Evolutionary conservation across 768 basidiomycete genomes (phyloP), one percentile per base, ranked within the genome.

Genomic region (Gyrodon lividus): DNA sequence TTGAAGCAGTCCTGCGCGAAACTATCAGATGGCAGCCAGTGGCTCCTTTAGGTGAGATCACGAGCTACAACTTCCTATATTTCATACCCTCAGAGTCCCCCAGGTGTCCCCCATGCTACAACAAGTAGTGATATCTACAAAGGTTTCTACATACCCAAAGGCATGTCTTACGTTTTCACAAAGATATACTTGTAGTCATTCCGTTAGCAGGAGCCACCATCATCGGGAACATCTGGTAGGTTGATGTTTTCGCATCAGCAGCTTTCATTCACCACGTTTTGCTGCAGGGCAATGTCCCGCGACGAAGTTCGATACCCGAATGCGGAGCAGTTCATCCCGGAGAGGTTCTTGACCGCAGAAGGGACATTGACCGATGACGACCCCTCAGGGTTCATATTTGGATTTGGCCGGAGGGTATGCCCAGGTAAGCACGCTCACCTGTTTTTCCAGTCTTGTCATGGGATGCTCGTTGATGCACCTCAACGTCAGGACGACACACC

Each of bases 71-170:
- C 31, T 13, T 31, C 13, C 31, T 9, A 14, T 12, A 12, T 14
- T 31, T 31, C 13, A 14, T 31, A 12, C 31, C 31, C 31, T 31
- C 10, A 31, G 5, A 31, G 12, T 12, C 31, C 6, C 13, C 31
- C 31, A 31, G 24, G 10, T 9, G 12, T 51, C 31, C 52, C 58
- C 2, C 58, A 58, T 43, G 48, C 56, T 14, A 39, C 52, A 17
- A 42, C 39, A 12, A 39, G 17, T 30, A 51, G 40, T 9, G 58
- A 59, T 33, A n/a, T 50, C 16, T 59, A 58, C 41, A 46, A 50
- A 17, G 56, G 52, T 24, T 55, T 44, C 24, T 63, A 51, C 42
- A 60, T 63, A 33, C 61, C 61, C 19, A 55, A 59, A 43, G 58
- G 58, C 41, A 38, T 7, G 51, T 13, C 9, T 19, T 38, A 6